Conservation (phyloP, 805 yeast species). For the Wickerhamia fluorescens region DNA sequence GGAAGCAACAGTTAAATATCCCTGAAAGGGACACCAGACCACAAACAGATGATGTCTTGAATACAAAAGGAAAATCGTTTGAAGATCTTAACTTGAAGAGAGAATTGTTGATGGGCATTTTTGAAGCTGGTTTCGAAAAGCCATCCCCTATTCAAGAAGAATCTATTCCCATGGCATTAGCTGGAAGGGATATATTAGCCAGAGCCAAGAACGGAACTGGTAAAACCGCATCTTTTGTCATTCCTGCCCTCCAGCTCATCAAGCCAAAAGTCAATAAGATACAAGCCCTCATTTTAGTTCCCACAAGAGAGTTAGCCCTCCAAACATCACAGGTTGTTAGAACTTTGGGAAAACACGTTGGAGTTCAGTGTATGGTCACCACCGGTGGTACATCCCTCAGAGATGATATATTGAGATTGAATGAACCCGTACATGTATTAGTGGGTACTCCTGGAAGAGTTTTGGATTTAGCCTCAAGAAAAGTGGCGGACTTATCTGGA, state of each 20-base stretch:
- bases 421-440: conserved; percentile 87
- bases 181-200: conserved; percentile 93
- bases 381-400: conserved; percentile 94
- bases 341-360: conserved; percentile 90
- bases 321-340: conserved; percentile 97
- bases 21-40: conserved; percentile 90
- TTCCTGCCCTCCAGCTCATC: conserved; percentile 84
- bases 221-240: conserved; percentile 94
- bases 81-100: conserved; percentile 90
- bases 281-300: conserved; percentile 90
- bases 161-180: conserved; percentile 88
- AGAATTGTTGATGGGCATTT: conserved; percentile 94
- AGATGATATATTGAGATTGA: conserved; percentile 89
- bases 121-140: conserved; percentile 97
- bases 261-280: conserved; percentile 79
- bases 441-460: conserved; percentile 99
- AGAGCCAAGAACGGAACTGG: conserved; percentile 99
- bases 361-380: conserved; percentile 91
- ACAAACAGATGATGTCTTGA: conserved; percentile 93
- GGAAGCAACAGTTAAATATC: conserved; percentile 70
- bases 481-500: conserved; percentile 77
- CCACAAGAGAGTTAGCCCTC: conserved; percentile 95
- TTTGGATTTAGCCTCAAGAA: conserved; percentile 84
- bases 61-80: conserved; percentile 82
- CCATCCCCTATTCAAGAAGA: conserved; percentile 99